Evolutionary conservation across 2,329 filamentous ascomycete species (phyloP).

Genomic region (Paecilomyces dactylethromorphus): DNA sequence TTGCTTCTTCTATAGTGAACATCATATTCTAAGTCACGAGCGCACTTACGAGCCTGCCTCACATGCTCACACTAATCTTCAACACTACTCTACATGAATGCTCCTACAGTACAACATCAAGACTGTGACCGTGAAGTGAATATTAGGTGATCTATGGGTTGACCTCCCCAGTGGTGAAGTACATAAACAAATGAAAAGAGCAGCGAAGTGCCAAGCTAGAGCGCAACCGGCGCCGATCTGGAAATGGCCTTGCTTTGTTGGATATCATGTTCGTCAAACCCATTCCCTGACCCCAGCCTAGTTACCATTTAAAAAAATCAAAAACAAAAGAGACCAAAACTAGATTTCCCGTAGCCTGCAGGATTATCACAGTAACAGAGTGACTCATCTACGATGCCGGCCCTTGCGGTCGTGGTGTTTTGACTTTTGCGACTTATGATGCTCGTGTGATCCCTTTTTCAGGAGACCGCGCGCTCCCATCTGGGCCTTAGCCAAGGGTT

Average conservation of each 20-base stretch:
- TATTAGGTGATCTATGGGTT: background rate
- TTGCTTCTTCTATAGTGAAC: no score
- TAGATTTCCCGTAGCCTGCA: background rate
- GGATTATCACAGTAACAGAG: background rate
- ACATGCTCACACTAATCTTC: background rate
- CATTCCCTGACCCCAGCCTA: background rate
- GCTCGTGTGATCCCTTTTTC: constrained; percentile 12
- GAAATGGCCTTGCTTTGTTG: background rate
- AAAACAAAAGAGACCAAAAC: constrained; percentile 1
- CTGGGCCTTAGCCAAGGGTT: constrained; percentile 27
- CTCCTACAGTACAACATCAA: background rate
- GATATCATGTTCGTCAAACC: background rate
- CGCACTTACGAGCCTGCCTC: background rate
- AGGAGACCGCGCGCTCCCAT: constrained; percentile 24
- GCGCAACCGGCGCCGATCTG: background rate
- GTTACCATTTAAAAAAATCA: background rate
- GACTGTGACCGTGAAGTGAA: background rate
- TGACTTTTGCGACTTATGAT: constrained; percentile 3
- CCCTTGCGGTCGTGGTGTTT: background rate
- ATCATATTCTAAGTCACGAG: background rate
- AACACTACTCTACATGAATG: background rate
- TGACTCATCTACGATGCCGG: background rate
- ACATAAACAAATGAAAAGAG: background rate
- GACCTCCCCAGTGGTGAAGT: background rate
- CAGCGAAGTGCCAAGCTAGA: background rate